Evolutionary conservation across 768 basidiomycete species (phyloP).

Genomic region (Panaeolus cyanescens): DNA sequence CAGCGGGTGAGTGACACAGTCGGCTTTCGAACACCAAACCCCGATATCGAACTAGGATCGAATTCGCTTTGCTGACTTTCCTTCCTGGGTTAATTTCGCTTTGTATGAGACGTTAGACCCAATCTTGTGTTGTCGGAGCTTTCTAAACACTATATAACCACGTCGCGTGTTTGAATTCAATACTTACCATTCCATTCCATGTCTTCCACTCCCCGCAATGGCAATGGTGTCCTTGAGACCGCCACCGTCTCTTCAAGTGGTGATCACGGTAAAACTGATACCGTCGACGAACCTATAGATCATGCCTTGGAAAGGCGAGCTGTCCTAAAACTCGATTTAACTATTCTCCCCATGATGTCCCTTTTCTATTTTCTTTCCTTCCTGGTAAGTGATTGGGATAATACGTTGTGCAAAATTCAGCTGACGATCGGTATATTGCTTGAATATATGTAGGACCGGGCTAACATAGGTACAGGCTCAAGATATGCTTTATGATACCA

Average conservation of each 20-base stretch:
- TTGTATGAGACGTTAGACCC: too few species aligned
- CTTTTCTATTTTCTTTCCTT: conserved; percentile 52
- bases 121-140: too few species aligned
- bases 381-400: conserved; percentile 31
- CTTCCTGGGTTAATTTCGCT: too few species aligned
- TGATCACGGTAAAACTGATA: background rate
- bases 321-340: conserved; percentile 48
- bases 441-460: conserved; percentile 38
- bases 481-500: background rate
- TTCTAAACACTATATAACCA: too few species aligned
- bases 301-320: conserved; percentile 29
- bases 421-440: too few species aligned
- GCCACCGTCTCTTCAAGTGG: background rate
- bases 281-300: background rate
- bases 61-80: too few species aligned
- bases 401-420: background rate
- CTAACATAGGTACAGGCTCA: conserved; percentile 38
- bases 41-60: too few species aligned
- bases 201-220: background rate
- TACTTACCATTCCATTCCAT: background rate
- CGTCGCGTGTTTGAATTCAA: too few species aligned
- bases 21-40: too few species aligned
- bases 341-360: conserved; percentile 44
- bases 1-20: too few species aligned
- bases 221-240: background rate